Evolutionary conservation across 2,329 filamentous ascomycete species (phyloP), one percentile per base, ranked within the genome.

Genomic region (Ascosphaera apis): DNA sequence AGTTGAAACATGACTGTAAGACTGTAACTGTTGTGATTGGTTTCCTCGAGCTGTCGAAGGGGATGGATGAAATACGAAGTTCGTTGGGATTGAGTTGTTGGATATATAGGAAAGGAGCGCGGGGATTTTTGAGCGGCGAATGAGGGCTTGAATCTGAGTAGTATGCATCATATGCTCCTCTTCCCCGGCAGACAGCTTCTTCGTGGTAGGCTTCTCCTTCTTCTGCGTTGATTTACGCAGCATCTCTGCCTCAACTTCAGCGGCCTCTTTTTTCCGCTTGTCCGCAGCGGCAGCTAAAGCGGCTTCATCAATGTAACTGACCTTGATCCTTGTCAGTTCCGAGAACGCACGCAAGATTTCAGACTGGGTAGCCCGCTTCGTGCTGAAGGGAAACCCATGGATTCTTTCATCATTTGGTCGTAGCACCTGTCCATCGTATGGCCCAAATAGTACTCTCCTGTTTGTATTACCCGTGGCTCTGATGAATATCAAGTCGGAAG

Each of bases 261-360:
- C 39, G 47, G 53, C 47, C 12, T 65, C 55, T 4, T 58, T 47
- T 28, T 56, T 54, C 43, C 53, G 55, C 45, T 59, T 65, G 23
- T 53, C 52, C 40, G 65, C 62, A 38, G 58, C 56, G 8, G 59
- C 59, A 21, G 67, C 57, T 4, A 75, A 53, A 9, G 72, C 65
- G 2, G 62, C 66, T 42, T 82, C 76, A 39, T 80, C 67, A 18
- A 95, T 67, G 41, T 79, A 76, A 34, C 71, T 72, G 33, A 92
- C 66, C 54, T 98, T 93, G 12, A 93, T 66, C 12, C 88, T 66
- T 0, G 88, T 98, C 21, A 98, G 66, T 57, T 98, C 88, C 42
- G 91, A 78, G 47, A 93, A 98, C 1, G 78, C 78, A 28, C 86
- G 72, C 77, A 95, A 88, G 0, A 98, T 71, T 54, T 98, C 88